Base-by-base conservation (phyloP, 192 early-diverging fungal species). In the Coemansia guatemalensis region DNA sequence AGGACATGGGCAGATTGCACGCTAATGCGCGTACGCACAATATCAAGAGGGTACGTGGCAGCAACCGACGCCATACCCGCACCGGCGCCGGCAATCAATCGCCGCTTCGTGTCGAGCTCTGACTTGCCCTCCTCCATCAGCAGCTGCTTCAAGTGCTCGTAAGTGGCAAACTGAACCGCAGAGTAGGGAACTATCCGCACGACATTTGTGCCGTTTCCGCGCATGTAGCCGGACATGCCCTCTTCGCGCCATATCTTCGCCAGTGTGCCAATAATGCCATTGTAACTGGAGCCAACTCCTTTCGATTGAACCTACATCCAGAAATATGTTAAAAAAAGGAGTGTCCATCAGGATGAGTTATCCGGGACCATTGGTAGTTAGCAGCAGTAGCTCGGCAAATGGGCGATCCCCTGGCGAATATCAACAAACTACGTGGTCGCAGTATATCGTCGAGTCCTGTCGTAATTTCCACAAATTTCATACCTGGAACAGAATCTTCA, bases 401-500 rank as follows among this genome's bases (percentile, higher is more conserved):
- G 9, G 1, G 14, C 14, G 14, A 44, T 44, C 39, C 39, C 39
- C 17, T 44, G 12, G 39, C 39, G 14, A 44, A 44, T 17, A 44
- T 44, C 39, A 44, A 17, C 39, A 44, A 44, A 44, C 39, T 17
- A 44, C 11, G 33, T 35, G 33, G 8, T 35, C 7, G 33, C 33
- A 6, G 39, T 44, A 1, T 14, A 44, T 44, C 9, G 39, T 4
- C 39, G 17, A 2, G 39, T 17, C 39, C 14, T 44, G 39, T 22
- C 5, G 22, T 30, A 12, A 17, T 21, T 21, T 29, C 17, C 6
- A 35, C 8, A 30, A 35, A 7, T 11, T 44, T 26, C 76, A 64
- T 75, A 86, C 87, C 85, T 92, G 90, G 73, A 92, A 92, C 54
- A 92, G 75, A 64, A 92, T 92, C 78, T 92, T 92, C 86, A 90